Evolutionary conservation across 768 basidiomycete species (phyloP).

Genomic region (Mycena galericulata): DNA sequence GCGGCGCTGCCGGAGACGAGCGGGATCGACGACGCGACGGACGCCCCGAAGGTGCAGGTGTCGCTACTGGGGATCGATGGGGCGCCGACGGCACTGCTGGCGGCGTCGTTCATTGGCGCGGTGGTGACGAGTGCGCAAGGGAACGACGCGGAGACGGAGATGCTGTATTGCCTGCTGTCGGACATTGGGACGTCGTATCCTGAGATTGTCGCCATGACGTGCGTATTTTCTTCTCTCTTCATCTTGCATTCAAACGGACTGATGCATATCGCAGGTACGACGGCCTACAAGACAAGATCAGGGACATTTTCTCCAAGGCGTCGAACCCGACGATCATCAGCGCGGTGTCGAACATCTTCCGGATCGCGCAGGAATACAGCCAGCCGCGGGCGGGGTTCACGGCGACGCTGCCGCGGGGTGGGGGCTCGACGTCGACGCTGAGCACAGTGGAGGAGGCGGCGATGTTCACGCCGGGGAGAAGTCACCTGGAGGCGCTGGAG

Average conservation of each 20-base stretch:
- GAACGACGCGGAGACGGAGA: slow-evolving; percentile 85
- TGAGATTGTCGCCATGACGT: slow-evolving; percentile 80
- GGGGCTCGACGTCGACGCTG: slow-evolving; percentile 72
- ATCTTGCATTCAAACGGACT: slow-evolving; percentile 14
- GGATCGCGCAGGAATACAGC: slow-evolving; percentile 67
- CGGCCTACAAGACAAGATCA: slow-evolving; percentile 78
- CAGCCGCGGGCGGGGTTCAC: slow-evolving; percentile 52
- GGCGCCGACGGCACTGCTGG: slow-evolving; percentile 73
- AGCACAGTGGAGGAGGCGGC: slow-evolving; percentile 68
- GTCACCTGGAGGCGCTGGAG: slow-evolving; percentile 71
- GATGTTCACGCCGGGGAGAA: slow-evolving; percentile 59
- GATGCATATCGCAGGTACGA: slow-evolving; percentile 69
- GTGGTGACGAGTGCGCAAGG: slow-evolving; percentile 82
- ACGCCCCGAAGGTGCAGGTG: slow-evolving; percentile 66
- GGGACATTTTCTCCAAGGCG: slow-evolving; percentile 76
- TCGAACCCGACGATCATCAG: slow-evolving; percentile 79
- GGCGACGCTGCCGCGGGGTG: slow-evolving; percentile 13
- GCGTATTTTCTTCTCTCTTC: slow-evolving; percentile 50
- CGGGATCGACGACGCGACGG: slow-evolving; percentile 54
- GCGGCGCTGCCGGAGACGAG: slow-evolving; percentile 51
- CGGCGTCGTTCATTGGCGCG: slow-evolving; percentile 79
- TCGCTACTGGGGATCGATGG: slow-evolving; percentile 74
- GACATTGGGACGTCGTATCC: slow-evolving; percentile 77
- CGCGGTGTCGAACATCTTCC: slow-evolving; percentile 81
- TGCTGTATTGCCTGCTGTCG: slow-evolving; percentile 81